Conservation (phyloP, 2,329 filamentous ascomycete genomes). For the Clonostachys rosea region DNA sequence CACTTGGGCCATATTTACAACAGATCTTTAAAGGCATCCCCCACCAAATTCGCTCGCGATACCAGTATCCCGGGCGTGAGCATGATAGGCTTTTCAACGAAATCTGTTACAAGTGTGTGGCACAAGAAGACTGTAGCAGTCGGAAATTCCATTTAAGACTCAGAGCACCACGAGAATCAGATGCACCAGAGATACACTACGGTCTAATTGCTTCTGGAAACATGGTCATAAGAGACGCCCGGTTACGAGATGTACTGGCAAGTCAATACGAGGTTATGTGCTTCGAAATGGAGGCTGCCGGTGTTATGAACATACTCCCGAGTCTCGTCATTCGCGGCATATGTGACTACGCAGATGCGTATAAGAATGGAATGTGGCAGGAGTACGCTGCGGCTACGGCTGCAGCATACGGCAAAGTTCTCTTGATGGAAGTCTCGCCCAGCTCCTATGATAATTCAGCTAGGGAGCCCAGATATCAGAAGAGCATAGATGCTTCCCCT, state of each 20-base stretch:
- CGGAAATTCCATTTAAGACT: neutral
- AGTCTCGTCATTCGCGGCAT: constrained; percentile 25
- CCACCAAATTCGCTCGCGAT: neutral
- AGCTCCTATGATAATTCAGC: no score
- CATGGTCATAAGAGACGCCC: neutral
- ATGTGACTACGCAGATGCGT: constrained; percentile 27
- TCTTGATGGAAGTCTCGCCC: neutral
- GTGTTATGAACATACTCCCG: constrained; percentile 12
- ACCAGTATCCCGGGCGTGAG: neutral
- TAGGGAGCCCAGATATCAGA: no score
- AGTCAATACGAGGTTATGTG: constrained; percentile 13
- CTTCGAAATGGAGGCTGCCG: constrained; percentile 15
- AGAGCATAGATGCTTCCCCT: no score
- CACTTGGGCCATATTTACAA: neutral
- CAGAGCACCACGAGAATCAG: neutral
- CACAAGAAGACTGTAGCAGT: no score
- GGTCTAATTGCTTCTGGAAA: constrained; percentile 4
- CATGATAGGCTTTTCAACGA: neutral
- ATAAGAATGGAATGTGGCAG: constrained; percentile 26
- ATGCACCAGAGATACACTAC: constrained; percentile 2
- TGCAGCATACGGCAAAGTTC: constrained; percentile 11
- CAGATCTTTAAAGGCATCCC: neutral
- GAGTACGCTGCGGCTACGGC: constrained; percentile 22
- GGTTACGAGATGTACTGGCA: constrained; percentile 2
- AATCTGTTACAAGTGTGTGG: neutral